Evolutionary conservation across 192 early-diverging fungal genomes (phyloP).

Genomic region (Coemansia sp.): DNA sequence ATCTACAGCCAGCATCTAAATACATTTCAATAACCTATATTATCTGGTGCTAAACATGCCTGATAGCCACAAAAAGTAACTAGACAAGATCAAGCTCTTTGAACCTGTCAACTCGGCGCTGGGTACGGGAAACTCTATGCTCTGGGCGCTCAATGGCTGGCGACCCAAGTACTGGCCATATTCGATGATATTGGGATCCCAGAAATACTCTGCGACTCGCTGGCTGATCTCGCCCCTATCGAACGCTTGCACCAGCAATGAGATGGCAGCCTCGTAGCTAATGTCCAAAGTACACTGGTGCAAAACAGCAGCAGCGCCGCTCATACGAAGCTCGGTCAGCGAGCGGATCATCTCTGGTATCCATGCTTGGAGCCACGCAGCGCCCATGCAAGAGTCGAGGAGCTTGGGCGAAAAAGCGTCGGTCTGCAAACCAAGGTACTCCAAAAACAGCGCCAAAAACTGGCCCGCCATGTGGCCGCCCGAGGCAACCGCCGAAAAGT

Average conservation of each 20-base stretch:
- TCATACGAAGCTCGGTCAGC: slow-evolving; percentile 12
- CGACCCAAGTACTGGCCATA: slow-evolving; percentile 36
- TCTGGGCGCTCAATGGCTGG: background rate
- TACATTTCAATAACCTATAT: background rate
- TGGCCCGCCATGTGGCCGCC: slow-evolving; percentile 1
- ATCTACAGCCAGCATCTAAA: background rate
- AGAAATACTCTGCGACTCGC: slow-evolving; percentile 29
- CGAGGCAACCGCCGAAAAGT: slow-evolving; percentile 18
- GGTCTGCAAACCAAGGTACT: slow-evolving; percentile 15
- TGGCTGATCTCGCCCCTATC: slow-evolving; percentile 22
- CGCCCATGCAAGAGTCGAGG: slow-evolving; percentile 4
- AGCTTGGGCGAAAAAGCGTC: slow-evolving; percentile 7
- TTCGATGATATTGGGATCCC: slow-evolving; percentile 46
- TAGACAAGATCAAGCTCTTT: slow-evolving; percentile 18
- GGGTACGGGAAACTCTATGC: slow-evolving; percentile 21
- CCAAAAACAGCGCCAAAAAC: slow-evolving; percentile 20
- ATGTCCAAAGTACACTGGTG: slow-evolving; percentile 22
- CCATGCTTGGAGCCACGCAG: slow-evolving; percentile 30
- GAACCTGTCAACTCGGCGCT: slow-evolving; percentile 10
- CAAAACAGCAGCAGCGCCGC: slow-evolving; percentile 34
- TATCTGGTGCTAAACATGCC: slow-evolving; percentile 13
- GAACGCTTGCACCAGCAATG: slow-evolving; percentile 33
- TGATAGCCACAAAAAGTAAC: slow-evolving; percentile 34
- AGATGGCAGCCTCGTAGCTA: slow-evolving; percentile 24
- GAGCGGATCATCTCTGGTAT: slow-evolving; percentile 10